These are phyloP conservation scores for Rhodotorula graminis DNA, from an alignment of 768 basidiomycete species.

Conservation along the genomic window DNA sequence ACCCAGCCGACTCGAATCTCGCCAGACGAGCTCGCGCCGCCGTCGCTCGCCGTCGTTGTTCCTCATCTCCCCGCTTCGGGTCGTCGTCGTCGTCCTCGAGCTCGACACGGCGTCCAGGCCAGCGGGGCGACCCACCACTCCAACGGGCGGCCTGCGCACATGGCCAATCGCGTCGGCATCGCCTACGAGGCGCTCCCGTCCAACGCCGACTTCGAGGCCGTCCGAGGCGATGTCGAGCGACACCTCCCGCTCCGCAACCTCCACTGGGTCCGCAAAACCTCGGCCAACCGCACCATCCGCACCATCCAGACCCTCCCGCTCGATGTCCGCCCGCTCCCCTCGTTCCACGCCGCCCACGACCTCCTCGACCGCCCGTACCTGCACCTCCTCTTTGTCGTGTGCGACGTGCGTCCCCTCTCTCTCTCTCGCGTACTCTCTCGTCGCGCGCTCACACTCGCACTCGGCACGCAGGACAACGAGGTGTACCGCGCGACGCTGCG, in stretches of 20 bases:
- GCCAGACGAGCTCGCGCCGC: too few relatives aligned
- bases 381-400: conserved; percentile 77
- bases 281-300: conserved; percentile 55
- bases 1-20: too few relatives aligned
- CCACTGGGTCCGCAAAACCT: conserved; percentile 77
- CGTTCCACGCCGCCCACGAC: conserved; percentile 55
- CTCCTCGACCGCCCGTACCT: conserved; percentile 80
- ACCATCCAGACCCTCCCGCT: conserved; percentile 88
- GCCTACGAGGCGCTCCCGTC: conserved; percentile 21
- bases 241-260: conserved; percentile 73
- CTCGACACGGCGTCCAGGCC: neutral
- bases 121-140: too few relatives aligned
- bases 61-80: too few relatives aligned
- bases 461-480: conserved; percentile 57
- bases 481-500: conserved; percentile 69
- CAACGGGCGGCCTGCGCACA: neutral
- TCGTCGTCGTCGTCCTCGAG: too few relatives aligned
- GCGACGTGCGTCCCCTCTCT: conserved; percentile 63
- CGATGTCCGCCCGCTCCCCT: conserved; percentile 58
- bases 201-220: conserved; percentile 12
- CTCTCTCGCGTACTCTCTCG: conserved; percentile 2
- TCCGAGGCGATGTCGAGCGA: conserved; percentile 35
- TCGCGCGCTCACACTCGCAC: conserved; percentile 20
- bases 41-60: too few relatives aligned
- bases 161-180: conserved; percentile 6